Evolutionary conservation across 768 basidiomycete species (phyloP), one percentile per base, ranked within the genome.

Genomic region (Boletus rubescentipes): DNA sequence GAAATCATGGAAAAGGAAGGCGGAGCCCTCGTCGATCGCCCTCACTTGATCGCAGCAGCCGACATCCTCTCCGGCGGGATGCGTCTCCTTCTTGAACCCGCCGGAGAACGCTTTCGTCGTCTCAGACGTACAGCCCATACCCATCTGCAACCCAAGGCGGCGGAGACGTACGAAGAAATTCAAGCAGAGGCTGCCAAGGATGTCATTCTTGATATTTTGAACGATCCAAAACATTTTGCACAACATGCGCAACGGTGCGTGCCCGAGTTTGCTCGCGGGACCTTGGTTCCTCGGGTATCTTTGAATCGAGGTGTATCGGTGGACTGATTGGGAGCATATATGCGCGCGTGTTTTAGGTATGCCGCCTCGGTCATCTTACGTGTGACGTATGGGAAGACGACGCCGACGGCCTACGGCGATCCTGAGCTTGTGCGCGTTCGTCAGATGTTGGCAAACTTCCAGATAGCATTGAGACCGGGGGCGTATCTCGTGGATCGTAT

Each of bases 1-100:
- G 80, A 84, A 5, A 78, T 85, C 51, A 79, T 85, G 81, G 84
- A 84, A 63, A 79, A 80, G 42, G 78, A 83, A 59, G 81, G 83
- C 0, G 78, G 75, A 0, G 59, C 70, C 0, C 68, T 79, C 14
- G 75, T 73, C 0, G 83, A 85, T 57, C 68, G 84, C 32, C 83
- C 83, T 11, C 60, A 61, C 2, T 69, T 67, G 18, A 78, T 84
- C 41, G 73, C 84, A 0, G 83, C 75, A 0, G 77, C 78, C 2
- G 82, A 84, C 40, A 80, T 80, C 0, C 67, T 85, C 1, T 80
- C 78, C 0, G 77, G 77, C 2, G 81, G 79, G 0, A 81, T 84
- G 83, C 68, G 81, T 23, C 72, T 80, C 21, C 49, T 84, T 31
- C 61, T 83, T 3, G 77, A 75, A 5, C 73, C 73, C 0, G 75